Evolutionary conservation across 106 monocot genomes (phyloP), one percentile per base, ranked within the genome.

Genomic region (Platanthera guangdongensis): DNA sequence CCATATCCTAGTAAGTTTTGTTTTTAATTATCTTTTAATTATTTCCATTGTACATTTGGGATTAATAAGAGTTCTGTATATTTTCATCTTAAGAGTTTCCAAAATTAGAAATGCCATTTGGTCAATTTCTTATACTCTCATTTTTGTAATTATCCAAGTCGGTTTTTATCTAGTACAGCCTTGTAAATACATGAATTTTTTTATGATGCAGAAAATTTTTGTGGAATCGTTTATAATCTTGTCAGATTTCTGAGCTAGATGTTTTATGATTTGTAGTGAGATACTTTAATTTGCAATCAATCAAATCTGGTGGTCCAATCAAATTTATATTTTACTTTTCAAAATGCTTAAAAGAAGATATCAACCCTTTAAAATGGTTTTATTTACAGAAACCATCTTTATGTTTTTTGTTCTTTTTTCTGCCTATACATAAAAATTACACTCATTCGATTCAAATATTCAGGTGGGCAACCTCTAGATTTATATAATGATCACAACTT

Each of bases 401-500:
- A 1, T 46, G 25, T 51, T 52, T 50, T 52, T 67, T 78, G 55
- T 15, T 8, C 6, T 72, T 73, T 64, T 52, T 49, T 76, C 59
- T 12, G 12, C 6, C 39, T 4, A 22, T 51, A 70, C 25, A 13
- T 48, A 64, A 7, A 48, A 73, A 64, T 63, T 45, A 14, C 49
- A 71, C 18, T 14, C 9, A 65, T 75, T 73, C 53, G 51, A 21
- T 45, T 77, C 21, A 1, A 67, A 74, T 57, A 63, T 70, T 52
- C 80, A 86, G 87, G 78, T 86, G 80, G 48, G 45, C 77, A 78
- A 47, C 49, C 76, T 65, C 64, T 84, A 47, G 78, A 80, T 71
- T 63, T 78, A 75, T 86, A 86, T 71, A 82, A 86, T 71, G 93
- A 86, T 21, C 78, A 81, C 10, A 83, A 80, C 25, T 76, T 93